Conservation (phyloP, 306 rosid species). For the Cajanus cajan region DNA sequence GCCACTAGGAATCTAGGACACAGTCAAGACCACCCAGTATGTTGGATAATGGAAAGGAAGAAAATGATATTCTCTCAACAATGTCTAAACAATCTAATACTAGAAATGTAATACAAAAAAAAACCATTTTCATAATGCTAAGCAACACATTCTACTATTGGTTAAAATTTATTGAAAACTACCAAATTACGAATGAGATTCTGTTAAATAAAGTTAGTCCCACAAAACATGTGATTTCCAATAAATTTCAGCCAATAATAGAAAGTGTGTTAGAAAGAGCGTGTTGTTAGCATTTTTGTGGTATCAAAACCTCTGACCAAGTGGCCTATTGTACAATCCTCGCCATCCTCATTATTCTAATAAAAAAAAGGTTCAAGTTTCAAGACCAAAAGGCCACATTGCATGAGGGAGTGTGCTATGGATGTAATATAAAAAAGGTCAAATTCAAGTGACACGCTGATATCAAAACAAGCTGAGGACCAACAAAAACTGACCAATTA, state of each 20-base stretch:
- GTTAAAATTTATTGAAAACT: not conserved
- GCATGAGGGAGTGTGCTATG: not conserved
- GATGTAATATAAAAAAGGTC: not conserved
- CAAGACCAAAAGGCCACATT: not conserved
- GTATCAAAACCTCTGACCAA: not conserved
- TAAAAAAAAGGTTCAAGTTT: not conserved
- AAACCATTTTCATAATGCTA: not conserved
- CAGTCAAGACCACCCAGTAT: not conserved
- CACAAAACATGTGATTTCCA: not conserved
- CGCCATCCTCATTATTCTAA: not conserved
- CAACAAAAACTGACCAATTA: not conserved
- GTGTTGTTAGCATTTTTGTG: not conserved
- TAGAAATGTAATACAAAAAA: not conserved
- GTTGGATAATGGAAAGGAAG: not conserved
- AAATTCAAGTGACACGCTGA: not conserved
- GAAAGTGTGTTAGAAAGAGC: not conserved
- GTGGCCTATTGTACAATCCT: not conserved
- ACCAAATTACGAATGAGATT: not conserved
- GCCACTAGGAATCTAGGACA: not conserved
- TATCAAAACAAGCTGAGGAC: not conserved
- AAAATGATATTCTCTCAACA: not conserved
- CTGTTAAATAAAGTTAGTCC: not conserved
- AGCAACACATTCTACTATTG: no score
- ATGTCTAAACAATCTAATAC: not conserved
- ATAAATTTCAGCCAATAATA: not conserved